These are phyloP conservation scores for Citrus unshiu DNA, from an alignment of 345 rosid genomes.

Conservation along the genomic window DNA sequence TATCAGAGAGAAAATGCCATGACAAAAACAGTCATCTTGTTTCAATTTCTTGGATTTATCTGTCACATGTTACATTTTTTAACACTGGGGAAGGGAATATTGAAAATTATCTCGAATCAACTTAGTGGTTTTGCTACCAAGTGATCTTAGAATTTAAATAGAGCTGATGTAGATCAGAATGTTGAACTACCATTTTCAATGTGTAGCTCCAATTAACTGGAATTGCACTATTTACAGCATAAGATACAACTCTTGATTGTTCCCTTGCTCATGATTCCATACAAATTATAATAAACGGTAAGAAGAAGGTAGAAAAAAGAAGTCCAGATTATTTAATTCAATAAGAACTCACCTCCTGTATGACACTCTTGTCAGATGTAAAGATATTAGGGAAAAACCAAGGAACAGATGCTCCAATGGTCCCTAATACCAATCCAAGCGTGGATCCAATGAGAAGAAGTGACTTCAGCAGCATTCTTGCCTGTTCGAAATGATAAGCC, in stretches of 20 bases:
- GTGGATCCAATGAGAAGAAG: slow-evolving; percentile 63
- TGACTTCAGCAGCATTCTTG: slow-evolving; percentile 75
- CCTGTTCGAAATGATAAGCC: slow-evolving; percentile 42
- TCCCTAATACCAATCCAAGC: slow-evolving; percentile 54
- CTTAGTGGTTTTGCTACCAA: background rate
- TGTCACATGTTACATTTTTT: background rate
- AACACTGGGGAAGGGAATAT: background rate
- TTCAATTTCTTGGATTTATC: background rate
- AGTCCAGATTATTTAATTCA: slow-evolving; percentile 1
- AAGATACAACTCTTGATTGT: background rate
- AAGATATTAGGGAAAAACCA: slow-evolving; percentile 68
- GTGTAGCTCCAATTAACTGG: background rate
- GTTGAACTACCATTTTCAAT: background rate
- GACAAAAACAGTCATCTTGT: background rate
- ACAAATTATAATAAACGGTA: background rate
- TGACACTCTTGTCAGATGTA: slow-evolving; percentile 61
- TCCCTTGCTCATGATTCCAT: background rate
- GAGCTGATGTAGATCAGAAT: background rate
- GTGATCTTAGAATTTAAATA: background rate
- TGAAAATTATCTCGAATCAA: background rate
- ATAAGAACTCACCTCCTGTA: slow-evolving; percentile 46
- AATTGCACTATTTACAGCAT: background rate
- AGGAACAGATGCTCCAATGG: slow-evolving; percentile 60
- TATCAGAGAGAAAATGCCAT: background rate
- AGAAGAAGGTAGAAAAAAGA: background rate